Conservation (phyloP, 768 basidiomycete genomes). For the Phylloporus sp. region DNA sequence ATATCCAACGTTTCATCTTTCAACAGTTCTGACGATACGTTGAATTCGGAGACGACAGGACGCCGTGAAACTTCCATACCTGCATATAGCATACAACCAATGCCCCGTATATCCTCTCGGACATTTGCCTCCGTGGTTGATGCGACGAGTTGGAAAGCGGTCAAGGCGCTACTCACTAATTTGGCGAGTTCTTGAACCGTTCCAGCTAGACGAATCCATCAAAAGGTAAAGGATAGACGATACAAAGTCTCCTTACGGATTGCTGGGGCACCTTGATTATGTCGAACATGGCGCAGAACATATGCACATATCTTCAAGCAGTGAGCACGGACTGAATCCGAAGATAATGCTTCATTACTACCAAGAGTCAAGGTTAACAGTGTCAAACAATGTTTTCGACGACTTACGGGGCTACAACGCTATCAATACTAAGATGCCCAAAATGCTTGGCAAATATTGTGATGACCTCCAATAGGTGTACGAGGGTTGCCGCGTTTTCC, state of each 20-base stretch:
- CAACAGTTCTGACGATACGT: conserved; percentile 55
- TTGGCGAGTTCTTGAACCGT: conserved; percentile 50
- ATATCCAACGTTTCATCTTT: conserved; percentile 80
- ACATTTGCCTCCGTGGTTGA: conserved; percentile 50
- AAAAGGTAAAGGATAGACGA: conserved; percentile 7
- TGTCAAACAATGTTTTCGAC: neutral
- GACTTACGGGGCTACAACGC: conserved; percentile 19
- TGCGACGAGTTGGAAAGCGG: conserved; percentile 57
- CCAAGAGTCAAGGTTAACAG: conserved; percentile 2
- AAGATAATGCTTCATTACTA: conserved; percentile 32
- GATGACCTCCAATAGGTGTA: conserved; percentile 68
- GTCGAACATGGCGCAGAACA: conserved; percentile 68
- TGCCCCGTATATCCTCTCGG: conserved; percentile 73
- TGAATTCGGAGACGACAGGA: neutral
- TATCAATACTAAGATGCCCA: conserved; percentile 26
- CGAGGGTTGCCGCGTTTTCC: conserved; percentile 68
- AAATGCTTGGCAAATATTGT: conserved; percentile 48
- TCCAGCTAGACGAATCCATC: conserved; percentile 42
- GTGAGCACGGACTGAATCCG: conserved; percentile 45
- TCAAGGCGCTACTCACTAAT: conserved; percentile 62
- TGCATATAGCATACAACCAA: conserved; percentile 75
- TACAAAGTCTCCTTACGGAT: conserved; percentile 40
- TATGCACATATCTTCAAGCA: conserved; percentile 83
- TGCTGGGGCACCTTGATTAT: conserved; percentile 47
- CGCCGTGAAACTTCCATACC: conserved; percentile 39